Base-by-base conservation (phyloP, 768 basidiomycete genomes). In the Pholiota conissans region DNA sequence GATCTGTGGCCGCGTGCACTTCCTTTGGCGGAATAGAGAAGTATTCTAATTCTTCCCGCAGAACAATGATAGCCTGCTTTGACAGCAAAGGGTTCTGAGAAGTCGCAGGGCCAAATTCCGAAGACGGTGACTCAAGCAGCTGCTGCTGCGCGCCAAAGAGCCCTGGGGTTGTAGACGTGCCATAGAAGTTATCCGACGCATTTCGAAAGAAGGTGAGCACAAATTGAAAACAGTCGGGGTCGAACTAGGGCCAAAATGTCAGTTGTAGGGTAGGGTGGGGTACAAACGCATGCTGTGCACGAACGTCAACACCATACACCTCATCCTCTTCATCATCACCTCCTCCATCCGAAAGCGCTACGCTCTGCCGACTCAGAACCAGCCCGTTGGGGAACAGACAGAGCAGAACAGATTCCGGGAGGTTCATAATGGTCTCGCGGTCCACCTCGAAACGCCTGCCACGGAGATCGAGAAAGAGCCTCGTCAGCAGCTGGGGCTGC, bases 301-400 rank as follows among this genome's bases (percentile, higher is more conserved):
- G 76, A 75, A 98, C 96, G 71, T 98, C 96, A 68, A 98, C 95
- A 37, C 83, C 91, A 71, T 97, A 98, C 24, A 98, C 86, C 67
- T 98, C 95, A 68, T 96, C 95, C 63, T 91, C 91, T 49, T 91
- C 91, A 40, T 74, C 86, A 60, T 84, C 83, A 37, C 86, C 90
- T 26, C 85, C 89, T 20, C 85, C 87, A 56, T 89, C 90, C 6
- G 85, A 84, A 54, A 90, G 74, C 16, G 87, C 87, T 7, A 84
- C 82, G 59, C 89, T 90, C 68, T 95, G 92, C 60, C 95, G 81
- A 69, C 90, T 94, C 53, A 98, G 81, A 35, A 98, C 94, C 59
- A 98, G 85, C 18, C 96, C 97, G 67, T 98, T 98, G 9, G 97
- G 97, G 69, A 98, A 99, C 60, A 99, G 80, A 73, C 95, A 98